Base-by-base conservation (phyloP, 2,329 filamentous ascomycete genomes). In the Sclerotiophoma versabilis region DNA sequence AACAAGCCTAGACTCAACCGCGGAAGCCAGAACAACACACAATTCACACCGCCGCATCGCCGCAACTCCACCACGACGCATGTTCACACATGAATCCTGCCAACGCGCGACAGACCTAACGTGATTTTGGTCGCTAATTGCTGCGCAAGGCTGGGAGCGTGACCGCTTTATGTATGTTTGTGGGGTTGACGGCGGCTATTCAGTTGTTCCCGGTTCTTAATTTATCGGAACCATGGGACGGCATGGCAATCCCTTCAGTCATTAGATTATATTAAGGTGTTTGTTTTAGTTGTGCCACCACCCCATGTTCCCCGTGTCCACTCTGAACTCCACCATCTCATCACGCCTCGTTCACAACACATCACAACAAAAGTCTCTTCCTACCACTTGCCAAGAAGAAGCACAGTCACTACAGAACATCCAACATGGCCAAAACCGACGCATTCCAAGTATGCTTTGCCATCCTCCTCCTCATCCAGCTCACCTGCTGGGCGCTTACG, bases 391-490 rank as follows among this genome's bases (percentile, higher is more conserved):
- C n/a, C n/a, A n/a, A n/a, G n/a, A n/a, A n/a, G n/a, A n/a, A n/a
- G n/a, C n/a, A n/a, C n/a, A n/a, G n/a, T n/a, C n/a, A n/a, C n/a
- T 26, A 25, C 30, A 9, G 5, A 5, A 19, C 45, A n/a, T 14
- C n/a, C 54, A 59, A 14, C 36, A 73, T 71, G 69, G 37, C 58
- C 14, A 71, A 70, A 50, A 58, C 65, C 3, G 52, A 65, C 4
- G 65, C 68, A 1, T 65, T 73, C 57, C 68, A 68, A 37, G 25
- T 63, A 38, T 65, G 62, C 61, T 65, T 75, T 48, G 57, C 60
- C 30, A 53, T 72, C 34, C 67, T 75, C 10, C 65, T 73, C 33
- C 42, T 63, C 17, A 52, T 73, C 29, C 70, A 75, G 54, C 53
- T 65, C 17, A 60, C 63, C 11, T 70, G 65, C 60, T 75, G 71